phyloP scores from a whole-genome alignment of 495 filamentous ascomycete species.

The Aspergillus saccharolyticus region DNA sequence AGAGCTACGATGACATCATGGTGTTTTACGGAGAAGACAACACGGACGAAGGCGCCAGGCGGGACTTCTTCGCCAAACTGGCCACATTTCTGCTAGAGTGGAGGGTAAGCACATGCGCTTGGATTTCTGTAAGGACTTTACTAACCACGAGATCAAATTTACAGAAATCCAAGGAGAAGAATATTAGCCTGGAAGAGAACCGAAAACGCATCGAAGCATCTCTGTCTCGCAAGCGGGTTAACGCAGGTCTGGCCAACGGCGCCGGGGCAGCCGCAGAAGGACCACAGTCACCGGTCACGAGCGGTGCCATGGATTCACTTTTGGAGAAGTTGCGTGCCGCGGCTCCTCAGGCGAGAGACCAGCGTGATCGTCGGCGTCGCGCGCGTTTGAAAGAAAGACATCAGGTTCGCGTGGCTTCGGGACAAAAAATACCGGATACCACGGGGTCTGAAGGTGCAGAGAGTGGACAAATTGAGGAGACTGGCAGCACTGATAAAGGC shows the following conservation, averaged over 20 bases:
- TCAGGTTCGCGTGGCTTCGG: constrained; percentile 83
- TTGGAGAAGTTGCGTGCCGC: constrained; percentile 93
- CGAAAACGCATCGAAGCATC: constrained; percentile 80
- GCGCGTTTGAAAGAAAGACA: constrained; percentile 87
- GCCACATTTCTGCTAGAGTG: constrained; percentile 89
- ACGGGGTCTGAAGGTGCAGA: constrained; percentile 41
- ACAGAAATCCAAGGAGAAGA: constrained; percentile 84
- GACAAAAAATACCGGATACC: constrained; percentile 74
- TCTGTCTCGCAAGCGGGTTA: constrained; percentile 82
- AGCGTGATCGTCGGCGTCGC: constrained; percentile 79
- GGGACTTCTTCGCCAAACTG: constrained; percentile 95
- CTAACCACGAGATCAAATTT: constrained; percentile 1
- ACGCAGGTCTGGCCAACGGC: constrained; percentile 50
- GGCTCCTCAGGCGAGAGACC: constrained; percentile 80
- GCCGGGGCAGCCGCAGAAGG: constrained; percentile 34
- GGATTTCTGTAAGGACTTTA: not conserved
- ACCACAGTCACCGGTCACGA: constrained; percentile 64
- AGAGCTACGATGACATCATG: constrained; percentile 93
- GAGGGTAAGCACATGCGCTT: constrained; percentile 53
- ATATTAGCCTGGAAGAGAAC: constrained; percentile 74
- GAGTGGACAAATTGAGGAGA: constrained; percentile 20
- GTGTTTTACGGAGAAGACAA: constrained; percentile 94
- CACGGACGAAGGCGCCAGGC: constrained; percentile 83
- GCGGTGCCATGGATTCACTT: constrained; percentile 95
- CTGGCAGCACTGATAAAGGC: constrained; percentile 19